Conservation (phyloP, 768 basidiomycete genomes). For the Cyclocybe aegerita region DNA sequence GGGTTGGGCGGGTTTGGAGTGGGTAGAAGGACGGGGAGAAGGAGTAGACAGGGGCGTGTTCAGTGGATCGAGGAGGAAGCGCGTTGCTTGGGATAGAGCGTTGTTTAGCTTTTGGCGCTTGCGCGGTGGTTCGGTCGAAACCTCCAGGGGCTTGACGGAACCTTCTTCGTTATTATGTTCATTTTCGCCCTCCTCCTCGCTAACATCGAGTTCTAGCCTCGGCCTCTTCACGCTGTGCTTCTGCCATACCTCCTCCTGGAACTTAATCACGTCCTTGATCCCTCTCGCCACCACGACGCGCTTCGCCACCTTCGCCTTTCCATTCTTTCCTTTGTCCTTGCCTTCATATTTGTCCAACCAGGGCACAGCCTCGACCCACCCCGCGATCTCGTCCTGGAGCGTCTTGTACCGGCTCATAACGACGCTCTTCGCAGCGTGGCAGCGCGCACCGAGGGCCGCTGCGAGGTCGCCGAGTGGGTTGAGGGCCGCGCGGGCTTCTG, state of each 20-base stretch:
- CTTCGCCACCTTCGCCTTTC: slow-evolving; percentile 61
- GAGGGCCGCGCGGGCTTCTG: slow-evolving; percentile 52
- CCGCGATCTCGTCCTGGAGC: slow-evolving; percentile 58
- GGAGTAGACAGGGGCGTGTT: slow-evolving; percentile 23
- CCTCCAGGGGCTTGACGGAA: background rate
- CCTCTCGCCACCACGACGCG: slow-evolving; percentile 66
- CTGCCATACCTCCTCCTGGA: slow-evolving; percentile 61
- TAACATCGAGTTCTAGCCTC: slow-evolving; percentile 37
- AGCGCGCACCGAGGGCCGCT: slow-evolving; percentile 50
- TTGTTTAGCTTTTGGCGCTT: slow-evolving; percentile 28
- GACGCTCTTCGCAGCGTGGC: slow-evolving; percentile 48
- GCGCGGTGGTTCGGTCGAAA: slow-evolving; percentile 9
- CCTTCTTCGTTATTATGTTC: slow-evolving; percentile 6
- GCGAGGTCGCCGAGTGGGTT: slow-evolving; percentile 57
- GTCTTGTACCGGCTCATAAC: slow-evolving; percentile 71
- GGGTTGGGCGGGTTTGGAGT: slow-evolving; percentile 6
- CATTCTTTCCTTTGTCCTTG: slow-evolving; percentile 47
- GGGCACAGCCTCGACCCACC: slow-evolving; percentile 64
- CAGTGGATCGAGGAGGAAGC: slow-evolving; percentile 62
- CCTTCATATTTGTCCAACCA: slow-evolving; percentile 65
- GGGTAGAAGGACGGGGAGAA: slow-evolving; percentile 4
- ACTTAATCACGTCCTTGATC: slow-evolving; percentile 67
- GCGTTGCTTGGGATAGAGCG: slow-evolving; percentile 45
- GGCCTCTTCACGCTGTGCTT: slow-evolving; percentile 32
- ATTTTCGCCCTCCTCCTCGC: slow-evolving; percentile 20